phyloP scores from a whole-genome alignment of 768 basidiomycete species.

The Lyophyllum atratum region DNA sequence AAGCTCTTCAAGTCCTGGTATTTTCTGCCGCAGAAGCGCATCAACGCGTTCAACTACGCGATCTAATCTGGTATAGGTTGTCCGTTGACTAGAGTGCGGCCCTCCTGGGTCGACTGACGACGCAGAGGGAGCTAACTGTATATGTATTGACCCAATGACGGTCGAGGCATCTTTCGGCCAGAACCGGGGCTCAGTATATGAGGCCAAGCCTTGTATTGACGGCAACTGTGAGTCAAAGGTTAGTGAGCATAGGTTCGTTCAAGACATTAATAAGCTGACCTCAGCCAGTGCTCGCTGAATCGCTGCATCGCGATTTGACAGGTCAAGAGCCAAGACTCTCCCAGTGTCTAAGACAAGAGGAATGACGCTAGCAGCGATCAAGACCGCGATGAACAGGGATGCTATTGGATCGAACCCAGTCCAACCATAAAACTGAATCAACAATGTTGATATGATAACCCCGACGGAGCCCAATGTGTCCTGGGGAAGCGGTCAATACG shows the following conservation, averaged over 20 bases:
- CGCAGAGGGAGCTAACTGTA: constrained; percentile 74
- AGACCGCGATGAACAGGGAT: constrained; percentile 90
- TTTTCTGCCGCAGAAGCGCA: constrained; percentile 63
- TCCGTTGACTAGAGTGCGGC: constrained; percentile 47
- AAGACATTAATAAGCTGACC: constrained; percentile 38
- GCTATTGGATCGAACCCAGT: constrained; percentile 99
- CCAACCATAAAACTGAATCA: constrained; percentile 97
- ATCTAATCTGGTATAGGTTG: constrained; percentile 64
- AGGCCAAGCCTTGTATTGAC: constrained; percentile 76
- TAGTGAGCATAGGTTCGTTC: neutral
- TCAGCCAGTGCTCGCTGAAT: constrained; percentile 65
- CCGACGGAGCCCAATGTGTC: constrained; percentile 97
- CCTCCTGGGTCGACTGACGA: constrained; percentile 57
- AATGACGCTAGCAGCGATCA: constrained; percentile 94
- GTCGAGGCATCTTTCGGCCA: constrained; percentile 93
- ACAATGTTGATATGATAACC: constrained; percentile 93
- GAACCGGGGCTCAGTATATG: constrained; percentile 82
- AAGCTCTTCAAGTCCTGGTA: constrained; percentile 84
- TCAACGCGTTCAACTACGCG: constrained; percentile 79
- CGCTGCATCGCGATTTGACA: constrained; percentile 59
- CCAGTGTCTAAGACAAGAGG: constrained; percentile 96
- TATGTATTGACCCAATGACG: constrained; percentile 88
- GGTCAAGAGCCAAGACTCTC: constrained; percentile 82
- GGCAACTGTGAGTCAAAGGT: constrained; percentile 54
- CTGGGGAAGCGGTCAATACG: constrained; percentile 36